These are phyloP conservation scores for Kokia cookei DNA, from an alignment of 441 rosid species.

Conservation along the genomic window DNA sequence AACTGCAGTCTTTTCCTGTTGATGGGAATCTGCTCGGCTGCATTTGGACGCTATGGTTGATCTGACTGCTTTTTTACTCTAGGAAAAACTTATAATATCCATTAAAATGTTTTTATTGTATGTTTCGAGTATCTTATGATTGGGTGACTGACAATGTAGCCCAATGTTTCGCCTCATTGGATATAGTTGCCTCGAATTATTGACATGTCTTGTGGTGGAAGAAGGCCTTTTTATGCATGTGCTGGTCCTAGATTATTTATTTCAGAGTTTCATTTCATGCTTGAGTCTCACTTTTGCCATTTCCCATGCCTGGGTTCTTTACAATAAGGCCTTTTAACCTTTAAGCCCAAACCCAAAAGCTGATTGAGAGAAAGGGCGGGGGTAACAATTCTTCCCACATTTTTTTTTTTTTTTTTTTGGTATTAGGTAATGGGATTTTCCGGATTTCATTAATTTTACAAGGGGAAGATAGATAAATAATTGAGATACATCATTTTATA, in stretches of 20 bases:
- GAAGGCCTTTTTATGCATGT: neutral
- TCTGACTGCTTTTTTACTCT: neutral
- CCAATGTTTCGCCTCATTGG: slow-evolving; percentile 2
- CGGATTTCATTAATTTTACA: too few relatives aligned
- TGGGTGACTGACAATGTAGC: slow-evolving; percentile 11
- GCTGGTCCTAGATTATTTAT: neutral
- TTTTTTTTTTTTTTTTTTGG: too few relatives aligned
- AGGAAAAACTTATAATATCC: slow-evolving; percentile 1
- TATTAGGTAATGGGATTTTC: too few relatives aligned
- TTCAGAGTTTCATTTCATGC: neutral
- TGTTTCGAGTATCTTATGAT: slow-evolving; percentile 10
- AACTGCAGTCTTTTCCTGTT: neutral
- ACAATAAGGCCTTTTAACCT: too few relatives aligned
- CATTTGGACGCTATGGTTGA: neutral
- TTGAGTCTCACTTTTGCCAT: too few relatives aligned
- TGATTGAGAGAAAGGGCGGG: too few relatives aligned
- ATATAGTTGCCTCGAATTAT: slow-evolving; percentile 8
- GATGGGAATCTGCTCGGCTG: neutral
- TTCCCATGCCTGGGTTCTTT: too few relatives aligned
- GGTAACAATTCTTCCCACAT: too few relatives aligned
- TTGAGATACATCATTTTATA: too few relatives aligned
- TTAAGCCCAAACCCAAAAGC: too few relatives aligned
- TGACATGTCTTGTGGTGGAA: neutral
- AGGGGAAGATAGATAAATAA: too few relatives aligned
- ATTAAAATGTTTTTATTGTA: slow-evolving; percentile 6